Evolutionary conservation across 2,329 filamentous ascomycete genomes (phyloP), one percentile per base, ranked within the genome.

Genomic region (Colletotrichum salicis): DNA sequence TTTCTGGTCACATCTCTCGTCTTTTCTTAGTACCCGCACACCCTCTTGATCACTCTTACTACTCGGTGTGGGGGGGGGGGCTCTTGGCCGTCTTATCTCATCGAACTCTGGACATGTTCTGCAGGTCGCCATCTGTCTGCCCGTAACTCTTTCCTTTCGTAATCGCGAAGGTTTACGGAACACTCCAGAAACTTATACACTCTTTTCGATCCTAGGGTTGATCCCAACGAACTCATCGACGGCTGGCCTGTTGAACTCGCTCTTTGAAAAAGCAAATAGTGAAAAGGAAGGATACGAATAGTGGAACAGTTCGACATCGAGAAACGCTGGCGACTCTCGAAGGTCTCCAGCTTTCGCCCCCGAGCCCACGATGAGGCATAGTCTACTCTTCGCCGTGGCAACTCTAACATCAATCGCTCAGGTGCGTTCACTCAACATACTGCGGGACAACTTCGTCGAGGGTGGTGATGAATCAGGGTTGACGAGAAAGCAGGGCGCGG

Each of bases 231-330:
- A 35, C 64, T 64, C 55, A 70, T 41, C 74, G 74, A 79, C 78
- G 76, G 77, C 77, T 77, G 77, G 77, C 64, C 76, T 78, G 74
- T 76, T 77, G 71, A 63, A 67, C 45, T 66, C 66, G 73, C 74
- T 74, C 68, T 62, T 70, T 63, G 1, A 24, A 45, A 55, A 59
- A 48, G 19, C 11, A 55, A 24, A 48, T 35, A 41, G 7, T 29
- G 19, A 63, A 61, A 56, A 19, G 4, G 29, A 56, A 51, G 33
- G 56, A 4, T 31, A 55, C 29, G 22, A 22, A 19, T 51, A 45
- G n/a, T 37, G 48, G 45, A 59, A 51, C 11, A 24, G 11, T 54
- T n/a, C 10, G 29, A 41, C 24, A 48, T 48, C 54, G 55, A 71
- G 59, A 56, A 64, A 69, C 70, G 70, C 65, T 71, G 70, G 70